Base-by-base conservation (phyloP, 2,329 filamentous ascomycete species). In the Aspergillus terreus region DNA sequence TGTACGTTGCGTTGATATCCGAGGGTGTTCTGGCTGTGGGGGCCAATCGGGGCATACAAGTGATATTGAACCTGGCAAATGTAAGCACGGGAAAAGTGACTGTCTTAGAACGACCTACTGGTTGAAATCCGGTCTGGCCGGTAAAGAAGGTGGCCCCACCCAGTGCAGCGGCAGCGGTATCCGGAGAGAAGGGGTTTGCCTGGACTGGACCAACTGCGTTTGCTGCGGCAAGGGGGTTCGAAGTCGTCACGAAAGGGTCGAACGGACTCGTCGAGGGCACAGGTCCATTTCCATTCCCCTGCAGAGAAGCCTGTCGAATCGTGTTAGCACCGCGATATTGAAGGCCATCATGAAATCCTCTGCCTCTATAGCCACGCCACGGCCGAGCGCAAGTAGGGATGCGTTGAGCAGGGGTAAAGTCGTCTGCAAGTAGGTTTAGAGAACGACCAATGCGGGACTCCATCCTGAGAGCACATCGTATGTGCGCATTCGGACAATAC, bases 1-100 rank as follows among this genome's bases (percentile, higher is more conserved):
- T 95, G 90, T 1, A 89, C 85, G 51, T 87, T 86, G 53, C 90
- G 84, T 67, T 99, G 92, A 65, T 95, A 96, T 2, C 87, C 84
- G 58, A 88, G 78, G 27, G 96, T 78, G 57, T 90, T 90, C 56
- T 92, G 88, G 54, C 85, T 83, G 66, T 91, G 83, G n/a, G 89
- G 85, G 5, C 90, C 90, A 51, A 92, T 82, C 0, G 92, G 91
- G 30, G 90, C 89, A 70, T 99, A 99, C 11, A 96, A 80, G 69
- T 99, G 94, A 68, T 96, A 95, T 76, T 92, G 88, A 5, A 91
- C 81, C 84, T 87, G 54, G n/a, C 25, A 27, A 19, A 21, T 17
- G 44, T 55, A 46, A 50, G 49, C 23, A 50, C 38, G 21, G n/a
- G 5, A 21, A 15, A 12, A 14, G 11, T 27, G 4, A 23, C 23